Percentiles rank a stretch among this genome's conserved stretches.
phyloP scores from a whole-genome alignment of 805 yeast genomes.

The Tetrapisispora arboricola region DNA sequence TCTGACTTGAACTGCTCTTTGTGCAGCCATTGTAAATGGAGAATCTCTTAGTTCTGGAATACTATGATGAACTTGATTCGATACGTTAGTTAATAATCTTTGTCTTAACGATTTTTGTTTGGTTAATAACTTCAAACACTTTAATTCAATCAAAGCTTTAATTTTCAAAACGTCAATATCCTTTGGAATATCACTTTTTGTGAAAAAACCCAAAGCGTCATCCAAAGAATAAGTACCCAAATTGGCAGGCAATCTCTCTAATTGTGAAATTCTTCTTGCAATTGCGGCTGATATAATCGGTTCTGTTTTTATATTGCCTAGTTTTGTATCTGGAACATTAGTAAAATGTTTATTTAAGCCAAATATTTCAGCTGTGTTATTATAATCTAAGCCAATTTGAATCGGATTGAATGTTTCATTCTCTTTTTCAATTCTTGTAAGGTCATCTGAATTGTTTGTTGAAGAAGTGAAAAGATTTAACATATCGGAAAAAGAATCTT shows the following conservation, averaged over 20 bases:
- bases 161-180: constrained; percentile 50
- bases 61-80: constrained; percentile 47
- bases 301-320: constrained; percentile 46
- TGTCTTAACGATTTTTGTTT: constrained; percentile 65
- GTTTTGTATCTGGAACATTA: constrained; percentile 21
- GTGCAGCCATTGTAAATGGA: constrained; percentile 53
- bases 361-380: constrained; percentile 22
- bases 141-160: constrained; percentile 60
- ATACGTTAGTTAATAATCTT: constrained; percentile 41
- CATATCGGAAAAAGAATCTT: constrained; percentile 9
- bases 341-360: constrained; percentile 25
- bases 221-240: constrained; percentile 46
- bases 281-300: constrained; percentile 43
- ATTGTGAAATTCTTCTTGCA: constrained; percentile 44
- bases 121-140: constrained; percentile 51
- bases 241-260: constrained; percentile 61
- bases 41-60: constrained; percentile 42
- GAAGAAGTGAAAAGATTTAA: constrained; percentile 7
- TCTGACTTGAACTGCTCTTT: constrained; percentile 57
- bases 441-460: not conserved
- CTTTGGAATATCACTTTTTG: constrained; percentile 37
- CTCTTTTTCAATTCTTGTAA: not conserved
- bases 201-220: constrained; percentile 32
- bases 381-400: constrained; percentile 23
- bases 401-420: constrained; percentile 13